These are phyloP conservation scores for Neoboletus subvelutipes DNA, from an alignment of 768 basidiomycete genomes.

Conservation along the genomic window DNA sequence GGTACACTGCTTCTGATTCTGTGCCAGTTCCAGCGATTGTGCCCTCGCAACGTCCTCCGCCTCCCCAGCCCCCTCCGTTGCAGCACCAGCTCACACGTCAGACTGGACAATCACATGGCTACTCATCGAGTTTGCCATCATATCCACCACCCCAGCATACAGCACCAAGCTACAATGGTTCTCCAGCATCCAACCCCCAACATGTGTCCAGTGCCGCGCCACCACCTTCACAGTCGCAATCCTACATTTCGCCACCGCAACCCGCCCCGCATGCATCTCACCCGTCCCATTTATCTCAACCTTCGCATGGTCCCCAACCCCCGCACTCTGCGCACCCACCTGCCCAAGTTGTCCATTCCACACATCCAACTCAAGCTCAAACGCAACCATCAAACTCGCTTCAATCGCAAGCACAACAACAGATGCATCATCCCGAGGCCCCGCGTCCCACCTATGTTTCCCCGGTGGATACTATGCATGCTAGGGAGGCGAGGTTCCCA, in stretches of 20 bases:
- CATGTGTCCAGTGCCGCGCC: conserved; percentile 9
- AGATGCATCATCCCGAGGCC: conserved; percentile 25
- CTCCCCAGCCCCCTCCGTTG: conserved; percentile 3
- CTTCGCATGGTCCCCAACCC: conserved; percentile 15
- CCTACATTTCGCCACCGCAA: conserved; percentile 17
- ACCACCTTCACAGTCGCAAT: conserved; percentile 28
- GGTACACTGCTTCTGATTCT: conserved; percentile 18
- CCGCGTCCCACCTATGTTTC: conserved; percentile 27
- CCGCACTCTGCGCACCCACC: conserved; percentile 14
- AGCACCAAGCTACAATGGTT: conserved; percentile 12
- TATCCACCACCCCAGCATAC: conserved; percentile 14
- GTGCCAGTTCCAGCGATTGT: conserved; percentile 13
- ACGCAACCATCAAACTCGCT: conserved; percentile 28
- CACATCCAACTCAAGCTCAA: conserved; percentile 21
- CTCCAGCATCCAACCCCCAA: conserved; percentile 19
- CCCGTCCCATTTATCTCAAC: conserved; percentile 14
- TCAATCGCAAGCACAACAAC: conserved; percentile 29
- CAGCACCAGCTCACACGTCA: conserved; percentile 25
- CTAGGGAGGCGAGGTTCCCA: conserved; percentile 21
- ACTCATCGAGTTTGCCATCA: conserved; percentile 17
- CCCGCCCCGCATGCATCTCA: conserved; percentile 11
- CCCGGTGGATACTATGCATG: conserved; percentile 31
- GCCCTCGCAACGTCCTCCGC: conserved; percentile 20
- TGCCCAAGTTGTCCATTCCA: conserved; percentile 15
- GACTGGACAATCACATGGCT: conserved; percentile 15